These are phyloP conservation scores for Fusarium secorum DNA, from an alignment of 2,329 filamentous ascomycete genomes.

Conservation along the genomic window DNA sequence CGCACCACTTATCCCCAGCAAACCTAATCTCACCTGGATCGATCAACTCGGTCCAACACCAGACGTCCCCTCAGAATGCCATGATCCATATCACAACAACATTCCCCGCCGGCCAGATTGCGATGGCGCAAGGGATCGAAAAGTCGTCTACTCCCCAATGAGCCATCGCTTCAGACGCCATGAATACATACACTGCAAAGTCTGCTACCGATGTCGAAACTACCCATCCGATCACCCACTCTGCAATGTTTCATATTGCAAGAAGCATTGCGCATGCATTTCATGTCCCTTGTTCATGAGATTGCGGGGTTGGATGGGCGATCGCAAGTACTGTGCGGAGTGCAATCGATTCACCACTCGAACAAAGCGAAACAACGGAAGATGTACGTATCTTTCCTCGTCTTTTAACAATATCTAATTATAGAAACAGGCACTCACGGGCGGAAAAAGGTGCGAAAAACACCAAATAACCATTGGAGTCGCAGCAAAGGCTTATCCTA, in stretches of 20 bases:
- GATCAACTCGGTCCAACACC: background rate
- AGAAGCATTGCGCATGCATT: slow-evolving; percentile 8
- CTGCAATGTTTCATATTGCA: background rate
- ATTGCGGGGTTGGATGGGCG: slow-evolving; percentile 9
- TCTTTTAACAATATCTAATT: background rate
- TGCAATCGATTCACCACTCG: background rate
- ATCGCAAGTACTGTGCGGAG: background rate
- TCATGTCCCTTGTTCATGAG: slow-evolving; percentile 8
- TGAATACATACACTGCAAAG: rapidly evolving
- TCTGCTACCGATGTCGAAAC: background rate
- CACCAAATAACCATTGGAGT: slow-evolving; percentile 10
- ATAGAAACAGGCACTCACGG: slow-evolving; percentile 6
- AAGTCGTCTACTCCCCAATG: rapidly evolving
- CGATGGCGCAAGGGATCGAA: rapidly evolving
- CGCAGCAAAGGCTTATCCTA: background rate
- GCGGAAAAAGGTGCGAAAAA: background rate
- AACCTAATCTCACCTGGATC: background rate
- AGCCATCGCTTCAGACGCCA: background rate
- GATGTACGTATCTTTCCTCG: background rate
- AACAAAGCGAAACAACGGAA: background rate
- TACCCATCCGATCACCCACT: background rate
- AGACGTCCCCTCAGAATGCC: background rate
- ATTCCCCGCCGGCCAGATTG: background rate
- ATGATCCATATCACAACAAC: rapidly evolving
- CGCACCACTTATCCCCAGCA: background rate